These are phyloP conservation scores for Metschnikowia lunata DNA, from an alignment of 805 yeast species.

Conservation along the genomic window DNA sequence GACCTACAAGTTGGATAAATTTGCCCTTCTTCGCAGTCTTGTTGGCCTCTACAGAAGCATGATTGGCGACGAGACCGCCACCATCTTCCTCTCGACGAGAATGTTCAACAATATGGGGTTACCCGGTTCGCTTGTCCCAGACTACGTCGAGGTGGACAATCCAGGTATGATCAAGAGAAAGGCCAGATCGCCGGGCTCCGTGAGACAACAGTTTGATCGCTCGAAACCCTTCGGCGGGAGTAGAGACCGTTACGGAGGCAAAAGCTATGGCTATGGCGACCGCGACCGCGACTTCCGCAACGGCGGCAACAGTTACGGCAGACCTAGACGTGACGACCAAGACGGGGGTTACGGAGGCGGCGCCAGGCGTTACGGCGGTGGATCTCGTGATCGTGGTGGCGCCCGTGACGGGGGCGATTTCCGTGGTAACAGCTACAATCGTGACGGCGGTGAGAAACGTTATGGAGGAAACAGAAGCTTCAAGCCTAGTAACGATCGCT, in stretches of 20 bases:
- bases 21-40: slow-evolving; percentile 9
- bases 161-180: slow-evolving; percentile 9
- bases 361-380: background rate
- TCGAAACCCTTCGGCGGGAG: slow-evolving; percentile 7
- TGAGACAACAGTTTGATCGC: slow-evolving; percentile 8
- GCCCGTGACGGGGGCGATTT: slow-evolving; percentile 1
- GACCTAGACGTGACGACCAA: background rate
- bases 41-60: slow-evolving; percentile 10
- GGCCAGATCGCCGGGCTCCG: slow-evolving; percentile 3
- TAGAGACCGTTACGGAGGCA: slow-evolving; percentile 3
- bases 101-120: slow-evolving; percentile 14
- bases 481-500: background rate
- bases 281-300: background rate
- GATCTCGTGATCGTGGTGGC: background rate
- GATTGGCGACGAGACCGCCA: slow-evolving; percentile 8
- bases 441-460: background rate
- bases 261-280: background rate
- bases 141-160: slow-evolving; percentile 14
- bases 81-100: slow-evolving; percentile 7
- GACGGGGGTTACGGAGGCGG: slow-evolving; percentile 1
- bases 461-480: background rate
- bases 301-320: background rate
- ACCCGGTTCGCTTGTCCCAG: slow-evolving; percentile 16
- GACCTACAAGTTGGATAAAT: slow-evolving; percentile 11
- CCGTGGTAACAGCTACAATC: background rate